Evolutionary conservation across 2,329 filamentous ascomycete species (phyloP).

Genomic region (Trichoderma semiorbis): DNA sequence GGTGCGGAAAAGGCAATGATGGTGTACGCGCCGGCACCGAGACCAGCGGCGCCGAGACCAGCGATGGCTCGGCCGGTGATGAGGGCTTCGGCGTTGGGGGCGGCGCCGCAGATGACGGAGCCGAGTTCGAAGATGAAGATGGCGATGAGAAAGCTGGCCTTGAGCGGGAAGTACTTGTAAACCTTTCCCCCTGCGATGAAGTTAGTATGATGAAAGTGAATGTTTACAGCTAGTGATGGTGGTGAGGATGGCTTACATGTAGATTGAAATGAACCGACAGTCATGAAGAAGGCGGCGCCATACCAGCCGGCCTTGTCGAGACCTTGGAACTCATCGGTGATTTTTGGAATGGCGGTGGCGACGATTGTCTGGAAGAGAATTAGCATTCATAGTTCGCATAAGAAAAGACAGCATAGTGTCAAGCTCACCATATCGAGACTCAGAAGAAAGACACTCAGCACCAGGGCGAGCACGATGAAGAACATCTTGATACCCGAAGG

Average conservation of each 20-base stretch:
- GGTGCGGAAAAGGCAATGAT: conserved; percentile 46
- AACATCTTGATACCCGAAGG: conserved; percentile 38
- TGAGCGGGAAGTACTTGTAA: conserved; percentile 52
- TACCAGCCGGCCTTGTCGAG: conserved; percentile 58
- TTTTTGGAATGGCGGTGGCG: conserved; percentile 55
- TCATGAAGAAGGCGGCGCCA: conserved; percentile 52
- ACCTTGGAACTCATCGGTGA: conserved; percentile 51
- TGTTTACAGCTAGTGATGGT: conserved; percentile 15
- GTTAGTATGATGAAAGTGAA: conserved; percentile 25
- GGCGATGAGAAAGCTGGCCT: conserved; percentile 45
- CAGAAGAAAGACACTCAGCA: conserved; percentile 48
- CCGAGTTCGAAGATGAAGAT: conserved; percentile 55
- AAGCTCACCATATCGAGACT: conserved; percentile 44
- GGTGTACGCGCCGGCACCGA: conserved; percentile 47
- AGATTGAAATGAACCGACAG: conserved; percentile 43
- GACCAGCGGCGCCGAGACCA: conserved; percentile 43
- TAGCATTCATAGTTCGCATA: not conserved
- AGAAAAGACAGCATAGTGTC: not conserved
- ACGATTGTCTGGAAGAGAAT: conserved; percentile 46
- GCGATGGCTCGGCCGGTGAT: conserved; percentile 50
- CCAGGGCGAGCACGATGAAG: conserved; percentile 45
- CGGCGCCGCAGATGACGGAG: conserved; percentile 47
- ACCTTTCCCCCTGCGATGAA: conserved; percentile 41
- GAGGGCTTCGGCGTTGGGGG: conserved; percentile 45
- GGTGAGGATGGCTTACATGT: conserved; percentile 30